Base-by-base conservation (phyloP, 257 asterid species). In the Catharanthus roseus region DNA sequence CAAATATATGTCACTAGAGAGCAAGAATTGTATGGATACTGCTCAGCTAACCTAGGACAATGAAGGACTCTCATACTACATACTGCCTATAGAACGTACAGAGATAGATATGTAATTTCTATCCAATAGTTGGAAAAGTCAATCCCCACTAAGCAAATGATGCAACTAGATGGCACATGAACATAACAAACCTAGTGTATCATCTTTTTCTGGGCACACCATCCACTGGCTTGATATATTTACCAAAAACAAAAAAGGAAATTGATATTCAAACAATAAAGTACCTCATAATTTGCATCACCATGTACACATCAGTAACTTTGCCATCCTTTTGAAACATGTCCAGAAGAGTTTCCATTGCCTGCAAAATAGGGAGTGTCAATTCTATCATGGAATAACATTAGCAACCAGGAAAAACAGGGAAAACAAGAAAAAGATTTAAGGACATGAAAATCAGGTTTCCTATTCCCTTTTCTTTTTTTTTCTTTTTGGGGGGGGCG, bases 251-350 rank as follows among this genome's bases (percentile, higher is more conserved):
- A n/a, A n/a, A 58, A 6, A 10, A 33, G 45, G 66, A 33, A 42
- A 11, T 10, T 41, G 47, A 45, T 28, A 62, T 9, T 10, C 11
- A 69, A 62, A 73, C 42, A 63, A 68, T 49, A 74, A 34, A 72
- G 64, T 80, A 89, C 99, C 99, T 95, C 90, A 91, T 91, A 66
- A 84, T 80, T 78, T 95, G 95, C 82, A 82, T 44, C 82, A 82
- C 70, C 64, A 88, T 89, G 78, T 70, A 91, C 41, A 85, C 88
- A 77, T 95, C 99, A 63, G 96, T 92, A 73, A 57, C 58, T 81
- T 71, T 82, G 47, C 85, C 88, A 64, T 95, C 97, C 81, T 80
- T 89, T 78, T 78, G 86, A 44, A 95, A 90, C 89, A 95, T 85
- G 77, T 82, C 91, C 72, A 78, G 24, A 68, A 95, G 97, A 65